phyloP scores from a whole-genome alignment of 176 grass and related monocot species.

The Musa acuminata region DNA sequence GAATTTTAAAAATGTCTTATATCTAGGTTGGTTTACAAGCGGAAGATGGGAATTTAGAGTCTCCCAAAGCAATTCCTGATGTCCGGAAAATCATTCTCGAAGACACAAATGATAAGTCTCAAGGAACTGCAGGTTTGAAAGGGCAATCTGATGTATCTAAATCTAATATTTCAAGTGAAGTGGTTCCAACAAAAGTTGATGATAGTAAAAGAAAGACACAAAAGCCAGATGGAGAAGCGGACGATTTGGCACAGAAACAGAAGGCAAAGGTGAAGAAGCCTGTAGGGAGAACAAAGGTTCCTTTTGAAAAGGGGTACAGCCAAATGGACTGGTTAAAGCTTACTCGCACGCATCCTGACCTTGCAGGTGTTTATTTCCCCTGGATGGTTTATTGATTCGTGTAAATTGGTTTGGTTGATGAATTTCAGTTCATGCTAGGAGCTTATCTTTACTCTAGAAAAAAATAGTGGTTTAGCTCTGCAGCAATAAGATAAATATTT shows the following conservation, averaged over 20 bases:
- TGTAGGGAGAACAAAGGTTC: slow-evolving; percentile 50
- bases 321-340: slow-evolving; percentile 95
- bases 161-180: not conserved
- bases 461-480: too few species aligned
- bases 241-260: slow-evolving; percentile 25
- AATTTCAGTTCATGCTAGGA: not conserved
- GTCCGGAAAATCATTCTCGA: slow-evolving; percentile 45
- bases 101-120: slow-evolving; percentile 23
- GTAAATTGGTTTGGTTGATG: not conserved
- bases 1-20: slow-evolving; percentile 1
- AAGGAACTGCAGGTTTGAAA: slow-evolving; percentile 1
- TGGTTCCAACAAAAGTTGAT: not conserved
- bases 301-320: slow-evolving; percentile 81
- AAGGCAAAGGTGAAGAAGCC: slow-evolving; percentile 59
- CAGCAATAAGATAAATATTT: too few species aligned
- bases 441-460: too few species aligned
- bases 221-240: not conserved
- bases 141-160: not conserved
- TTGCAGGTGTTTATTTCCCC: slow-evolving; percentile 49
- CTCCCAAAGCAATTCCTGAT: slow-evolving; percentile 49
- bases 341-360: slow-evolving; percentile 71
- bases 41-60: slow-evolving; percentile 41
- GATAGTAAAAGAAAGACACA: slow-evolving; percentile 23
- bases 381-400: slow-evolving; percentile 1
- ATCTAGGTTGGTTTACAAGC: slow-evolving; percentile 38